Base-by-base conservation (phyloP, 345 rosid genomes). In the Ricinus communis region DNA sequence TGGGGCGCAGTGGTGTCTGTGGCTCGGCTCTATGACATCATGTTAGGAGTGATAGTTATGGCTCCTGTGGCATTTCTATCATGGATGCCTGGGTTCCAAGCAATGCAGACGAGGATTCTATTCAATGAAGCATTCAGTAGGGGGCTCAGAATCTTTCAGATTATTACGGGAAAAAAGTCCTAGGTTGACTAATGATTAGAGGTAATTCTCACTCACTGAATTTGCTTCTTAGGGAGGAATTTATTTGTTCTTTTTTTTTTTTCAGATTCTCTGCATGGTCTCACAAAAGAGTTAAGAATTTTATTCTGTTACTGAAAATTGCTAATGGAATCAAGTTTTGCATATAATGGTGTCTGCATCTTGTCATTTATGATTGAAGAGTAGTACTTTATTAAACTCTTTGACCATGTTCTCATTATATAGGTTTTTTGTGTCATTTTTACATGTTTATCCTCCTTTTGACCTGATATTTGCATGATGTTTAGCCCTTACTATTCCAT, bases 11-110 rank as follows among this genome's bases (percentile, higher is more conserved):
- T 90, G 36, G 86, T 90, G 65, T 86, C 98, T 49, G 84, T 93
- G 61, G 95, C 96, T 73, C 87, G 98, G 70, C 75, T 93, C 22
- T 93, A 90, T 58, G 98, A 93, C 62, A 70, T 90, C 64, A 79
- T 82, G 83, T 86, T 90, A 69, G 98, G 96, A 52, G 85, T 93
- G 73, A 86, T 90, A 66, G 89, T 87, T 62, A 82, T 93, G 96
- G 77, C 78, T 60, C 98, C 98, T 25, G 87, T 93, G 70, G 98
- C 98, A 27, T 82, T 93, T 68, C 78, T 93, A 47, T 90, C 98
- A 43, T 93, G 98, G 98, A 73, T 93, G 84, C 96, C 98, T 70
- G 98, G 98, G 70, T 86, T 90, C 77, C 96, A 93, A 83, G 80
- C 91, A 57, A 93, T 93, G 98, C 96, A 93, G 80, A 90, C 98